Percentiles rank a stretch among this genome's conserved stretches.
These are phyloP conservation scores for Nakaseomyces nivariensis DNA, from an alignment of 1,139 yeast genomes.

Conservation along the genomic window DNA sequence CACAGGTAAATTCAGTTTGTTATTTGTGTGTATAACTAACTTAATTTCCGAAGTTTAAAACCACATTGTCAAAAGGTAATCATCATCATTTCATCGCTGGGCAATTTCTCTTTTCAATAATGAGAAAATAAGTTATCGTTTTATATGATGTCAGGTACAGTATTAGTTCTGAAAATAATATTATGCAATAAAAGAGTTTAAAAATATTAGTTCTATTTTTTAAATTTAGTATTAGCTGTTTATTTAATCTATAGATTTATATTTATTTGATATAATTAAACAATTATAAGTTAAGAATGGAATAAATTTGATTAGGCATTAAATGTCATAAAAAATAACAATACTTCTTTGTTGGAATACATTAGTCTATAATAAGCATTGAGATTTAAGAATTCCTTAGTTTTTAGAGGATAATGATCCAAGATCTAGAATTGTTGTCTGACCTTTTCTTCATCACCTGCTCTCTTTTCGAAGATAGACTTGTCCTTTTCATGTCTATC, in stretches of 20 bases:
- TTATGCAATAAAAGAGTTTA: too few relatives aligned
- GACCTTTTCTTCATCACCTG: slow-evolving; percentile 32
- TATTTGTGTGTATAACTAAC: too few relatives aligned
- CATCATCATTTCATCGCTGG: too few relatives aligned
- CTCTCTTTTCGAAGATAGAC: slow-evolving; percentile 31
- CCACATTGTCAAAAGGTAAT: too few relatives aligned
- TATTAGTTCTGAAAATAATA: too few relatives aligned
- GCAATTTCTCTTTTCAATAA: too few relatives aligned
- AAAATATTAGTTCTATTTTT: too few relatives aligned
- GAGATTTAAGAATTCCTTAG: background rate
- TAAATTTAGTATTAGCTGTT: too few relatives aligned
- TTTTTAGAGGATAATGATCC: background rate
- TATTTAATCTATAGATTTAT: background rate
- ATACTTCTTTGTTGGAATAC: background rate
- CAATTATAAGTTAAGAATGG: background rate
- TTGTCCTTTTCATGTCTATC: slow-evolving; percentile 37
- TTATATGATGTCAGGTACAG: too few relatives aligned
- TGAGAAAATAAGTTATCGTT: too few relatives aligned
- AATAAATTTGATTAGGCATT: slow-evolving; percentile 2
- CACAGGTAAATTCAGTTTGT: background rate
- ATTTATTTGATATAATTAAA: background rate
- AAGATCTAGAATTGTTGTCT: slow-evolving; percentile 10
- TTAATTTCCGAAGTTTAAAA: too few relatives aligned
- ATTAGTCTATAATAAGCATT: background rate
- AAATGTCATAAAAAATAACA: slow-evolving; percentile 1